These are phyloP conservation scores for Coprinopsis marcescibilis DNA, from an alignment of 768 basidiomycete genomes.

Conservation along the genomic window DNA sequence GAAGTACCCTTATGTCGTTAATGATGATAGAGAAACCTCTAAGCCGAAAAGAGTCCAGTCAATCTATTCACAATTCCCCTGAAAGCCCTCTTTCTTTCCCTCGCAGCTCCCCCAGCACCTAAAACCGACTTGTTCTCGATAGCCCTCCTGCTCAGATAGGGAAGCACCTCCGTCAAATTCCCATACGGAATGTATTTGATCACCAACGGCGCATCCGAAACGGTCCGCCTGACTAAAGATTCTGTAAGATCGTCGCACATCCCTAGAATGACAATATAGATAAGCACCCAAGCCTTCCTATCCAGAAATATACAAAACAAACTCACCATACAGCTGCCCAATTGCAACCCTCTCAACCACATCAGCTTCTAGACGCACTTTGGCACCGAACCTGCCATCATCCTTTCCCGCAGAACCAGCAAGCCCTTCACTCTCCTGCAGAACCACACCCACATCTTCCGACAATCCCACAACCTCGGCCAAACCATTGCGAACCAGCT, in stretches of 20 bases:
- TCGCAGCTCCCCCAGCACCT: constrained; percentile 59
- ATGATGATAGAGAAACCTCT: no score
- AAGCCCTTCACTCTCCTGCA: no score
- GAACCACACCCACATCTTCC: constrained; percentile 16
- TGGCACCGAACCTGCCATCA: constrained; percentile 16
- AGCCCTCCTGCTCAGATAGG: constrained; percentile 82
- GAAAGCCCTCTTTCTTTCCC: constrained; percentile 54
- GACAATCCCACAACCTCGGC: constrained; percentile 28
- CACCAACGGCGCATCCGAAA: constrained; percentile 55
- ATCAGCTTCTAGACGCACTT: constrained; percentile 38
- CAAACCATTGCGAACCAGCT: constrained; percentile 52
- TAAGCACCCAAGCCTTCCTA: constrained; percentile 1
- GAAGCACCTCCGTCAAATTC: constrained; percentile 72
- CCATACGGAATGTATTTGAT: constrained; percentile 86
- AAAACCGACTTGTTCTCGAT: constrained; percentile 92
- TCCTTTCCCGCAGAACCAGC: constrained; percentile 2
- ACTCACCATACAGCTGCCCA: constrained; percentile 79
- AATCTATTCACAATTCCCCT: constrained; percentile 46
- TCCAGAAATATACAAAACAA: not conserved
- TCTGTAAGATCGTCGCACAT: constrained; percentile 84
- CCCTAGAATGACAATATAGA: constrained; percentile 35
- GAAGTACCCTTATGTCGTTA: no score
- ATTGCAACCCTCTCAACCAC: constrained; percentile 65
- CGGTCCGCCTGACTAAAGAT: constrained; percentile 52
- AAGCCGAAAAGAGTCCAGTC: no score